phyloP scores from a whole-genome alignment of 768 basidiomycete genomes.

The Suillus americanus region DNA sequence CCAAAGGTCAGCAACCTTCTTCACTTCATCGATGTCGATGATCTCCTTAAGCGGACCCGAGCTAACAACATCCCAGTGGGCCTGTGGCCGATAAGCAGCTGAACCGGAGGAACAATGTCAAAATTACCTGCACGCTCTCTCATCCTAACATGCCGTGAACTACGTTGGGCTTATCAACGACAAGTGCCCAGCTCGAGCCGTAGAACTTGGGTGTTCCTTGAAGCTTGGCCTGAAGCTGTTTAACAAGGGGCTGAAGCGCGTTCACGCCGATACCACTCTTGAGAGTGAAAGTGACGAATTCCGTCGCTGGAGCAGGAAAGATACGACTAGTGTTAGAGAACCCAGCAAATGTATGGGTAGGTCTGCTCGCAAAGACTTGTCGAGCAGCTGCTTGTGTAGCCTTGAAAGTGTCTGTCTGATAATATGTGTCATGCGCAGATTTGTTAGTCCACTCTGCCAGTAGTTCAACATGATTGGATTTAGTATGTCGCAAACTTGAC shows the following conservation, averaged over 20 bases:
- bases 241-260: conserved; percentile 22
- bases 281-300: conserved; percentile 34
- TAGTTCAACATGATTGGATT: neutral
- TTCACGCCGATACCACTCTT: conserved; percentile 21
- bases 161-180: conserved; percentile 18
- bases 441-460: conserved; percentile 28
- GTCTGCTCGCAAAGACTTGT: conserved; percentile 19
- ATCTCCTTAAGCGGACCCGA: conserved; percentile 26
- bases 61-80: conserved; percentile 34
- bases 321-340: conserved; percentile 22
- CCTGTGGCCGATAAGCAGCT: conserved; percentile 21
- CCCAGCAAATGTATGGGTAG: conserved; percentile 16
- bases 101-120: neutral
- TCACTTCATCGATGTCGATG: conserved; percentile 31
- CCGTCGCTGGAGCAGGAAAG: conserved; percentile 28
- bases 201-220: conserved; percentile 22
- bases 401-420: conserved; percentile 11
- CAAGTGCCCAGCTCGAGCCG: conserved; percentile 29
- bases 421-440: conserved; percentile 15
- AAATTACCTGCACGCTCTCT: conserved; percentile 33
- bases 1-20: conserved; percentile 28
- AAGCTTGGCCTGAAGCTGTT: conserved; percentile 21
- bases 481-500: conserved; percentile 12
- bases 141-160: conserved; percentile 37
- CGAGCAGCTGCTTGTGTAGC: conserved; percentile 4